Evolutionary conservation across 345 rosid species (phyloP), one percentile per base, ranked within the genome.

Genomic region (Pistacia integerrima): DNA sequence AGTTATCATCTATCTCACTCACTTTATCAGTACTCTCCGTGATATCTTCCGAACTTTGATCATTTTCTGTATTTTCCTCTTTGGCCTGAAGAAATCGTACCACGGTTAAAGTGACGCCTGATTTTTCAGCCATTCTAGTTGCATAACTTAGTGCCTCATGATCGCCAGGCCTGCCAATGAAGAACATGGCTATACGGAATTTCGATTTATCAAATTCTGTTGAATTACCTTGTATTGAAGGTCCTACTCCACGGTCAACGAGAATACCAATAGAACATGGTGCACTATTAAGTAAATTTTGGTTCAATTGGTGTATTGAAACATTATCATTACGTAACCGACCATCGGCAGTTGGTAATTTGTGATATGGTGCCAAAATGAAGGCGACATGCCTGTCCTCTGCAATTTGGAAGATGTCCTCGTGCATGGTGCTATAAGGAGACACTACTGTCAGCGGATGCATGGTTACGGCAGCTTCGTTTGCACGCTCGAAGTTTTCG

Each of bases 181-280:
- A 82, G 17, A 82, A 4, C 87, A 84, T 76, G 2, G 76, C 79
- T 8, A 76, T 59, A 12, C 48, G 57, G 20, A 49, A 38, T 13
- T 41, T 16, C 33, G 2, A 2, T 64, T 20, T 14, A 11, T 10
- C 13, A 22, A 48, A 25, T 2, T 59, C 2, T 11, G 38, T 8
- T 52, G 49, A 18, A 16, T 52, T 67, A 0, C 46, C 30, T 49
- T 0, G 25, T 11, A 17, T 11, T 10, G 33, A 30, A 1, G 56
- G 36, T 13, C 59, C 59, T 1, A 84, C 76, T 3, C 87, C 87
- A 2, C 80, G 54, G 46, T 84, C 83, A 5, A 84, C 60, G 5
- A 82, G 75, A 57, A 84, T 67, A 11, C 80, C 87, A 1, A 82
- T 73, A 1, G 85, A 77, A 61, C 84, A 82, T 1, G 87, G 85